Evolutionary conservation across 495 filamentous ascomycete genomes (phyloP), one percentile per base, ranked within the genome.

Genomic region (Platismatia glauca): DNA sequence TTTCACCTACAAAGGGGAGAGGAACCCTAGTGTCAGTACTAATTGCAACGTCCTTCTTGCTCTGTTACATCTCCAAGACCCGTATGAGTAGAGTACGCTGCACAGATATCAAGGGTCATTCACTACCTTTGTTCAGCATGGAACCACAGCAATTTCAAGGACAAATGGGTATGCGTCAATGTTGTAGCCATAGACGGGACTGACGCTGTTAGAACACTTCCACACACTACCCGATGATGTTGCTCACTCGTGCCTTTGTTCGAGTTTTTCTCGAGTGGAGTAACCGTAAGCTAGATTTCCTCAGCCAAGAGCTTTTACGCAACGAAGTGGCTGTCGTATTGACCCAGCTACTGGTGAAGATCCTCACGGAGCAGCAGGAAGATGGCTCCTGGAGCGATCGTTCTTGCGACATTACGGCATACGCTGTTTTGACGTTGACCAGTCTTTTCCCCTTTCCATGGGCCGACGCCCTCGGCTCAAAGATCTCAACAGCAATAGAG

Each of bases 41-140:
- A 78, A 78, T 60, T 77, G 75, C 62, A 78, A 78, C 63, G 72
- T 75, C 7, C 61, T 78, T 6, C 41, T 66, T 33, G 72, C 73
- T 11, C 65, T 78, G 5, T 60, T 77, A 37, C 56, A 62, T 13
- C 53, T 50, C 18, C 58, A 53, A 50, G 59, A 67, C 24, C 50
- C 58, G 34, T 37, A 38, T 52, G 15, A 35, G n/a, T n/a, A n/a
- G n/a, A n/a, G n/a, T 71, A 70, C 38, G 53, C 37, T 3, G 0
- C 61, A 0, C 66, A 71, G 44, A 67, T 71, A 8, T 29, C 58
- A 16, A 73, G 70, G 53, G 59, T 61, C 34, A 18, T 55, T n/a
- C n/a, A n/a, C n/a, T 64, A n/a, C 44, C 33, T 27, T 76, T 71
- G 48, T 58, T 75, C 3, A 65, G 68, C 59, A 62, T 64, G 46